These are phyloP conservation scores for Caryopteris hybrid DNA, from an alignment of 305 asterid species.

Conservation along the genomic window DNA sequence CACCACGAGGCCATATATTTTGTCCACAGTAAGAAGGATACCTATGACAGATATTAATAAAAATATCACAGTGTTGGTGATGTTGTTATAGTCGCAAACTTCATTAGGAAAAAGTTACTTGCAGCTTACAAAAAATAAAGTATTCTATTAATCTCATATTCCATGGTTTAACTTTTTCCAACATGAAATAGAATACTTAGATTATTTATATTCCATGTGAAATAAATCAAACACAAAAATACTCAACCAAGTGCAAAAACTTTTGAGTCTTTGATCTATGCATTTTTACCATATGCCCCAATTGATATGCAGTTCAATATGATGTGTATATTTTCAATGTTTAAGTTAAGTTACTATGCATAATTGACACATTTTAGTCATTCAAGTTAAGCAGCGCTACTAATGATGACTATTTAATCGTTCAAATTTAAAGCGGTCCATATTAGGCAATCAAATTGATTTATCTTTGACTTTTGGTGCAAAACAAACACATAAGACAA, in stretches of 20 bases:
- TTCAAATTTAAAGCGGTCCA: not conserved
- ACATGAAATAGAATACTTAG: not conserved
- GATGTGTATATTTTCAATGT: not conserved
- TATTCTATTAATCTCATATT: not conserved
- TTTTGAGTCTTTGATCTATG: not conserved
- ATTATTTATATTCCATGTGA: not conserved
- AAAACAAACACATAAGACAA: not conserved
- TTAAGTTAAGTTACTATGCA: not conserved
- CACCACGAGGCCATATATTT: slow-evolving; percentile 77
- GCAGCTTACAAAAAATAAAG: not conserved
- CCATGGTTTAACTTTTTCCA: not conserved
- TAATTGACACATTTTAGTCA: not conserved
- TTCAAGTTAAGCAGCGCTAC: not conserved
- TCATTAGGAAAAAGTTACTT: slow-evolving; percentile 1
- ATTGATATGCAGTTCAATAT: not conserved
- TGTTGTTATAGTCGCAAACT: slow-evolving; percentile 2
- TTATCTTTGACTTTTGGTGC: not conserved
- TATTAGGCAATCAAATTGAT: not conserved
- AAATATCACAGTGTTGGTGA: not conserved
- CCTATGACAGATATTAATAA: slow-evolving; percentile 32
- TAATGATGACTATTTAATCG: not conserved
- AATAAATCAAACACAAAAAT: not conserved
- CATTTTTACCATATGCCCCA: not conserved
- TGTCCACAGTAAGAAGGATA: slow-evolving; percentile 86
- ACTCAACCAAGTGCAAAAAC: not conserved